Conservation (phyloP, 129 eudicot species). For the Logfia minima region DNA sequence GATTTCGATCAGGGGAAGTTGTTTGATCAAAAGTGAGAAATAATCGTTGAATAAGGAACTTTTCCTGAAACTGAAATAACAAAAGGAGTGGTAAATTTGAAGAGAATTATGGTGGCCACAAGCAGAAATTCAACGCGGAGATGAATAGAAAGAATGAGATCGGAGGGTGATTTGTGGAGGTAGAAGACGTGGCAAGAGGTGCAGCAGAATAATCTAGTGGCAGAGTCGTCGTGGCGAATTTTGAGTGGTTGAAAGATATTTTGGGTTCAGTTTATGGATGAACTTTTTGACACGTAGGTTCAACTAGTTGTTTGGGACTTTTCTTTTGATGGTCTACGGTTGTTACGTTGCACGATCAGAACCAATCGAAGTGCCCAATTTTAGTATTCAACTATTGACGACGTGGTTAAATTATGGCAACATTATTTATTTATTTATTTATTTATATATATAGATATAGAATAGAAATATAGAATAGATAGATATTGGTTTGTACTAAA, state of each 20-base stretch:
- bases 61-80: constrained; percentile 5
- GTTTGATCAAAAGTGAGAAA: constrained; percentile 5
- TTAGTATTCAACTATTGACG: background rate
- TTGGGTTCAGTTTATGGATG: constrained; percentile 38
- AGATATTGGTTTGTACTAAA: no score
- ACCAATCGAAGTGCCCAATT: constrained; percentile 7
- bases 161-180: background rate
- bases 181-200: constrained; percentile 50
- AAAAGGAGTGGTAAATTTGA: background rate
- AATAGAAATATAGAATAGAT: no score
- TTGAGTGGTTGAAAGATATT: constrained; percentile 40
- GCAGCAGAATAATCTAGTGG: constrained; percentile 36
- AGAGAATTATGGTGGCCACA: constrained; percentile 56
- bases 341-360: constrained; percentile 28
- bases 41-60: background rate
- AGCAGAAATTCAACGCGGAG: constrained; percentile 38
- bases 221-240: constrained; percentile 40
- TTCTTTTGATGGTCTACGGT: constrained; percentile 1
- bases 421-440: background rate
- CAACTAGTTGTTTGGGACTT: no score
- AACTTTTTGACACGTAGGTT: constrained; percentile 39
- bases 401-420: constrained; percentile 25
- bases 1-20: constrained; percentile 25
- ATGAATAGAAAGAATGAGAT: constrained; percentile 31
- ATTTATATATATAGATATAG: no score